These are phyloP conservation scores for Onygenales sp. DNA, from an alignment of 2,329 filamentous ascomycete genomes.

Conservation along the genomic window DNA sequence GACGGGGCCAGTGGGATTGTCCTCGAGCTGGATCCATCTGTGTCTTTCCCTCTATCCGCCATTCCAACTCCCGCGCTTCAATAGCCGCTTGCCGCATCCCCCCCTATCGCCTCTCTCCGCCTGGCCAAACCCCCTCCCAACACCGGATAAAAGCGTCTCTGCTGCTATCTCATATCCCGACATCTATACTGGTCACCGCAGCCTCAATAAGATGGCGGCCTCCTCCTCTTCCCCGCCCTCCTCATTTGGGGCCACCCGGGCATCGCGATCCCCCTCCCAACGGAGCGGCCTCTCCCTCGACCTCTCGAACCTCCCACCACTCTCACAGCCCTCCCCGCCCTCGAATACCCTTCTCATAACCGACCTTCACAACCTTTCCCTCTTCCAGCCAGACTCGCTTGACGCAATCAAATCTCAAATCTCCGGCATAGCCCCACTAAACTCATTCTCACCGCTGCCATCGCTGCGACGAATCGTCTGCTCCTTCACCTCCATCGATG, in stretches of 20 bases:
- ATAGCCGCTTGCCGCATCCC: too few species aligned
- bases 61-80: too few species aligned
- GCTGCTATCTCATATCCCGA: too few species aligned
- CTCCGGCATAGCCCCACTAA: conserved; percentile 31
- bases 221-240: conserved; percentile 19
- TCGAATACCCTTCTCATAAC: conserved; percentile 44
- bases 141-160: too few species aligned
- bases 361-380: conserved; percentile 34
- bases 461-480: conserved; percentile 43
- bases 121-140: too few species aligned
- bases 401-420: conserved; percentile 34
- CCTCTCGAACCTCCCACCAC: conserved; percentile 35
- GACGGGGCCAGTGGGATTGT: too few species aligned
- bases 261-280: conserved; percentile 16
- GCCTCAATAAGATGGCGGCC: conserved; percentile 2
- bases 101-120: too few species aligned
- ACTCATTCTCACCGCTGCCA: conserved; percentile 43
- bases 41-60: too few species aligned
- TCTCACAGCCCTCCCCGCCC: conserved; percentile 37
- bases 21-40: too few species aligned
- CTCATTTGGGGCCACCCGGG: conserved; percentile 11
- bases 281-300: conserved; percentile 34
- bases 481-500: conserved; percentile 35
- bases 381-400: conserved; percentile 39
- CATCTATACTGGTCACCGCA: not conserved